A percentile compares a stretch with the other conserved stretches of the same genome.
Conservation (phyloP, 2,329 filamentous ascomycete species). For the Hirsutella minnesotensis region DNA sequence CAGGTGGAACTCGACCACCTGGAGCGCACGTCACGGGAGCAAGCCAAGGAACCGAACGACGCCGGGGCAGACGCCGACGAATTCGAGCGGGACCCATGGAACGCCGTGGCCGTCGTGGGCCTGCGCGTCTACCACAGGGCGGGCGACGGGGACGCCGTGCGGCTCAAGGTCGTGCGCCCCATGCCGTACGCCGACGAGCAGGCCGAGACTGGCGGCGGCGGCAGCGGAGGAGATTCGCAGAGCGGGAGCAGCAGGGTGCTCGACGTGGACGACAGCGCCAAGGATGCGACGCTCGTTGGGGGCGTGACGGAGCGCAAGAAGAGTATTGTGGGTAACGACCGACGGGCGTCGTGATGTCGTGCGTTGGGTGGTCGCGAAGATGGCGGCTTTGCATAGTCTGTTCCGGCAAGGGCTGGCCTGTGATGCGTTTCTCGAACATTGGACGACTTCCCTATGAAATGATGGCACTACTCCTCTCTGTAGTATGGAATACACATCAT, state of each 20-base stretch:
- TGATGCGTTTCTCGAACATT: too few relatives aligned
- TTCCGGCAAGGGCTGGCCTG: too few relatives aligned
- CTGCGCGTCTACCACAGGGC: conserved; percentile 45
- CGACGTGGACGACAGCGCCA: conserved; percentile 33
- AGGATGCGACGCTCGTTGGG: conserved; percentile 29
- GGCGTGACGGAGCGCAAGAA: conserved; percentile 20
- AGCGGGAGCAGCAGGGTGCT: conserved; percentile 15
- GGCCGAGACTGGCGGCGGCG: conserved; percentile 10
- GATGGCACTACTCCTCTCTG: too few relatives aligned
- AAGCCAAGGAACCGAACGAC: conserved; percentile 3
- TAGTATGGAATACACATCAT: too few relatives aligned
- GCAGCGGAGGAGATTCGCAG: conserved; percentile 2
- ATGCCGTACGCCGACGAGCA: conserved; percentile 18
- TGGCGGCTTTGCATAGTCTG: too few relatives aligned
- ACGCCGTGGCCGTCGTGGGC: conserved; percentile 50
- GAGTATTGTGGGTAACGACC: conserved; percentile 20
- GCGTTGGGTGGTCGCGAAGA: background rate
- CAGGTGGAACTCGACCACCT: conserved; percentile 7
- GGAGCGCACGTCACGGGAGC: conserved; percentile 5
- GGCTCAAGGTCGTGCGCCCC: conserved; percentile 27
- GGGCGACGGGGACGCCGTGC: conserved; percentile 16
- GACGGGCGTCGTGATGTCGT: background rate
- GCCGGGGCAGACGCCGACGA: conserved; percentile 38
- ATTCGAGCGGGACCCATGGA: conserved; percentile 47
- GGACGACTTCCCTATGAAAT: too few relatives aligned